A percentile compares a stretch with the other conserved stretches of the same genome.
Evolutionary conservation across 1,284 basidiomycete species (phyloP).

Genomic region (Golubevia sp.): DNA sequence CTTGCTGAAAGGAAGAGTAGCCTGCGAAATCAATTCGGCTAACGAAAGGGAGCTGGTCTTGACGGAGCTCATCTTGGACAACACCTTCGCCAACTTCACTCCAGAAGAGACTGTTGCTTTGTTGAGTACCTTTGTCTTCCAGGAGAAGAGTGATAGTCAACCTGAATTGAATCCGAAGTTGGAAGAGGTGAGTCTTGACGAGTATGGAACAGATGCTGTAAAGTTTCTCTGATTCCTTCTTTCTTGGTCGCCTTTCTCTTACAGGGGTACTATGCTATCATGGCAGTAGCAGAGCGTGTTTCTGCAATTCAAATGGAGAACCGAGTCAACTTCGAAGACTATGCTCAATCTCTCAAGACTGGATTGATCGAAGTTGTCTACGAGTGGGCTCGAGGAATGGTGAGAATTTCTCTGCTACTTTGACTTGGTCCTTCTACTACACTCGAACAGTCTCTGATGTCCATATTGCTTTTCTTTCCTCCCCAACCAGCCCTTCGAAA

Average conservation of each 20-base stretch:
- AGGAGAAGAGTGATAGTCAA: slow-evolving; percentile 90
- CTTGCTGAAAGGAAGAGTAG: slow-evolving; percentile 92
- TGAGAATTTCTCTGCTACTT: slow-evolving; percentile 65
- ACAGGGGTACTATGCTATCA: slow-evolving; percentile 76
- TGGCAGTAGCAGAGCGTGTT: slow-evolving; percentile 81
- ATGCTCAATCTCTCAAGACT: slow-evolving; percentile 25
- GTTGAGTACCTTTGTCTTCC: slow-evolving; percentile 93
- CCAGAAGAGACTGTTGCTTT: slow-evolving; percentile 97
- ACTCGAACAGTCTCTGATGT: background rate
- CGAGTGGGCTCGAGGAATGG: slow-evolving; percentile 98
- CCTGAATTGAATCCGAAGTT: slow-evolving; percentile 79
- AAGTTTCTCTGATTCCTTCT: background rate
- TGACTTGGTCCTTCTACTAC: background rate
- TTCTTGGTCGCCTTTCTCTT: slow-evolving; percentile 1
- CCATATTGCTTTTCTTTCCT: background rate
- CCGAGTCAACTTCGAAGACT: slow-evolving; percentile 64
- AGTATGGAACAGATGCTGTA: background rate
- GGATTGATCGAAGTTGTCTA: slow-evolving; percentile 94
- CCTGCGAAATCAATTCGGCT: slow-evolving; percentile 98
- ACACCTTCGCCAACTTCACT: slow-evolving; percentile 83
- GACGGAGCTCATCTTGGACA: slow-evolving; percentile 96
- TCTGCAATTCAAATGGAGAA: slow-evolving; percentile 77
- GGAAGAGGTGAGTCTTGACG: slow-evolving; percentile 64
- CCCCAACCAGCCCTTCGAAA: slow-evolving; percentile 80
- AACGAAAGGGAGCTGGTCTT: slow-evolving; percentile 81